Percentiles rank a stretch among this genome's conserved stretches.
These are phyloP conservation scores for Schwanniomyces occidentalis DNA, from an alignment of 805 yeast species.

Conservation along the genomic window DNA sequence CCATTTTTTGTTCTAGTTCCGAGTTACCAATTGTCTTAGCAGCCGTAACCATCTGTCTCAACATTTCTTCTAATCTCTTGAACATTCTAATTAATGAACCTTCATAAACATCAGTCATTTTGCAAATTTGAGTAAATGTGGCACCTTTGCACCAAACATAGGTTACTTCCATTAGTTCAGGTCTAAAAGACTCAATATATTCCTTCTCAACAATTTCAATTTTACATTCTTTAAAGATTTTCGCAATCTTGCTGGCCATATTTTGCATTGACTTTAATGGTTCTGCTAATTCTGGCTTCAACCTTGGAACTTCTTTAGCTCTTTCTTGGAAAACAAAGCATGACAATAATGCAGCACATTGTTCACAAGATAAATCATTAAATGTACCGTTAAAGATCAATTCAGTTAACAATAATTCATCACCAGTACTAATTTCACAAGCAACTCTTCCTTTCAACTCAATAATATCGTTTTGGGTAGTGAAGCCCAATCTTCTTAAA, in stretches of 20 bases:
- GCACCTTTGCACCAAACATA: slow-evolving; percentile 97
- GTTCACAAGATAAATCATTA: slow-evolving; percentile 83
- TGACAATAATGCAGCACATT: slow-evolving; percentile 87
- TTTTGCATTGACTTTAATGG: slow-evolving; percentile 87
- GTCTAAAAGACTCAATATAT: slow-evolving; percentile 86
- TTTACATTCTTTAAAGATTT: slow-evolving; percentile 85
- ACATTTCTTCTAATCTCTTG: slow-evolving; percentile 88
- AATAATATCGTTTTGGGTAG: slow-evolving; percentile 83
- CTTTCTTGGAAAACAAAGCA: slow-evolving; percentile 97
- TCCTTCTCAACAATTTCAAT: slow-evolving; percentile 89
- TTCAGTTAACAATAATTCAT: slow-evolving; percentile 83
- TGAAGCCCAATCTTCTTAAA: slow-evolving; percentile 85
- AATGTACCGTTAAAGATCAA: slow-evolving; percentile 94
- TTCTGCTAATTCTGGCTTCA: slow-evolving; percentile 88
- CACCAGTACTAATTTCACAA: slow-evolving; percentile 92
- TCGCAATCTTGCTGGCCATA: slow-evolving; percentile 89
- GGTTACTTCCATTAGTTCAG: slow-evolving; percentile 96
- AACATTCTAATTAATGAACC: slow-evolving; percentile 95
- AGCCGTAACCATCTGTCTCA: slow-evolving; percentile 86
- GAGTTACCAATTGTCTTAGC: slow-evolving; percentile 93
- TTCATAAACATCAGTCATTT: slow-evolving; percentile 98
- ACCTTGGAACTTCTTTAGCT: slow-evolving; percentile 81
- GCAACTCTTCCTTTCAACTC: slow-evolving; percentile 97
- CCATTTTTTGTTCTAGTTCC: slow-evolving; percentile 86
- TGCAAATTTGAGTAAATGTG: slow-evolving; percentile 92